These are phyloP conservation scores for Claviceps sorghi DNA, from an alignment of 2,329 filamentous ascomycete genomes.

Conservation along the genomic window DNA sequence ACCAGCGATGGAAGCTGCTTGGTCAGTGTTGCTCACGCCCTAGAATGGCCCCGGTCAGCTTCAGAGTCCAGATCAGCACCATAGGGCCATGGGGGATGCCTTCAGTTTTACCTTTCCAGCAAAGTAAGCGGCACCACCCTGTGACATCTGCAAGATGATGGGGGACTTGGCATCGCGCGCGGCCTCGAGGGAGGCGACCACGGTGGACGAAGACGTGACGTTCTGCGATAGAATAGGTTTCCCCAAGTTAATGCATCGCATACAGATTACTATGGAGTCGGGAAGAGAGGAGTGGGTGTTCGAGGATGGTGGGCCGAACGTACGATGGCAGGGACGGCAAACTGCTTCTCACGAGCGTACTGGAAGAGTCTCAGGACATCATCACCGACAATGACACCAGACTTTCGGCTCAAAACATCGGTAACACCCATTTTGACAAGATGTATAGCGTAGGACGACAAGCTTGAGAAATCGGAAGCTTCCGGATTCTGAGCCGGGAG, in stretches of 20 bases:
- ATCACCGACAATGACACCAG: constrained; percentile 39
- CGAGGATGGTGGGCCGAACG: constrained; percentile 6
- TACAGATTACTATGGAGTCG: constrained; percentile 1
- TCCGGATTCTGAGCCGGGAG: background rate
- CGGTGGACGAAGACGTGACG: constrained; percentile 75
- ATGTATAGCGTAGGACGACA: background rate
- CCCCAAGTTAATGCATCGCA: background rate
- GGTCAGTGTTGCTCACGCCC: constrained; percentile 67
- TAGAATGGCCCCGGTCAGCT: constrained; percentile 5
- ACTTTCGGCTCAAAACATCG: constrained; percentile 34
- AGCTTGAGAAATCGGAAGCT: background rate
- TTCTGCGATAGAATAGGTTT: constrained; percentile 31
- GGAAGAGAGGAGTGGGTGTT: background rate
- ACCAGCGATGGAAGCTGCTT: constrained; percentile 79
- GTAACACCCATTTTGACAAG: constrained; percentile 19
- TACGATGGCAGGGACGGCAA: constrained; percentile 70
- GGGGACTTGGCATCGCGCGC: constrained; percentile 83
- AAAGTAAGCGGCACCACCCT: constrained; percentile 89
- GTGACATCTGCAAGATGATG: constrained; percentile 83
- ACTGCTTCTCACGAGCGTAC: constrained; percentile 75
- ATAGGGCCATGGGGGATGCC: background rate
- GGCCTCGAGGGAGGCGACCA: constrained; percentile 78
- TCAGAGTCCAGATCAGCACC: background rate
- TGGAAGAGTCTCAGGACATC: constrained; percentile 58
- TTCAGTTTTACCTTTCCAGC: constrained; percentile 54